Conservation (phyloP, 2,329 filamentous ascomycete species). For the Neopestalotiopsis clavispora region DNA sequence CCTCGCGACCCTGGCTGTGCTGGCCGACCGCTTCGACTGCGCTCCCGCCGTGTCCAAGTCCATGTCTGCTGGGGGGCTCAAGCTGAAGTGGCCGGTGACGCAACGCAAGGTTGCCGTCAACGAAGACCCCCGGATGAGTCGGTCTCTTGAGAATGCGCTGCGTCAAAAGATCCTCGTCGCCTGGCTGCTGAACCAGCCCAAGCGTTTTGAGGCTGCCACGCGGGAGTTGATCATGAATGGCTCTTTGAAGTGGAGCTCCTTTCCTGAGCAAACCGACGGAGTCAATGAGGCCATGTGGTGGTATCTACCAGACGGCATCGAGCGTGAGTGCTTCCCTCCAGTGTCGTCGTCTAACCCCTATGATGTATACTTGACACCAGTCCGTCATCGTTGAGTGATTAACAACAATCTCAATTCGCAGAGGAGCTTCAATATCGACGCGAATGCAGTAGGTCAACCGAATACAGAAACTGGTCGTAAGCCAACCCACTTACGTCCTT, state of each 20-base stretch:
- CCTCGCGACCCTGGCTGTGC: slow-evolving; percentile 69
- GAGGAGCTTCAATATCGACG: slow-evolving; percentile 71
- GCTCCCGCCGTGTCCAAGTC: slow-evolving; percentile 58
- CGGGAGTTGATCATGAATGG: slow-evolving; percentile 70
- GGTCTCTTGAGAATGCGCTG: slow-evolving; percentile 65
- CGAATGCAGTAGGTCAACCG: slow-evolving; percentile 43
- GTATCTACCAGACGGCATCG: slow-evolving; percentile 71
- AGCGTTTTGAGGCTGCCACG: slow-evolving; percentile 65
- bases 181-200: slow-evolving; percentile 66
- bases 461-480: too few relatives aligned
- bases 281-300: slow-evolving; percentile 63
- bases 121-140: slow-evolving; percentile 42
- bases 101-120: slow-evolving; percentile 42
- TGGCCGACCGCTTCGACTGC: slow-evolving; percentile 77
- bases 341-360: not conserved
- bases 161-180: slow-evolving; percentile 73
- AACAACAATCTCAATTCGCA: slow-evolving; percentile 32
- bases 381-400: not conserved
- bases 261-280: slow-evolving; percentile 38
- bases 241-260: slow-evolving; percentile 61
- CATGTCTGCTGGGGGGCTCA: slow-evolving; percentile 49
- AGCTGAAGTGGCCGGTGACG: slow-evolving; percentile 60
- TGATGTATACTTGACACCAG: not conserved
- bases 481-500: too few relatives aligned
- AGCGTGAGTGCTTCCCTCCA: slow-evolving; percentile 52